Conservation (phyloP, 1,284 basidiomycete species). For the Pseudomicrostroma phylloplanum region DNA sequence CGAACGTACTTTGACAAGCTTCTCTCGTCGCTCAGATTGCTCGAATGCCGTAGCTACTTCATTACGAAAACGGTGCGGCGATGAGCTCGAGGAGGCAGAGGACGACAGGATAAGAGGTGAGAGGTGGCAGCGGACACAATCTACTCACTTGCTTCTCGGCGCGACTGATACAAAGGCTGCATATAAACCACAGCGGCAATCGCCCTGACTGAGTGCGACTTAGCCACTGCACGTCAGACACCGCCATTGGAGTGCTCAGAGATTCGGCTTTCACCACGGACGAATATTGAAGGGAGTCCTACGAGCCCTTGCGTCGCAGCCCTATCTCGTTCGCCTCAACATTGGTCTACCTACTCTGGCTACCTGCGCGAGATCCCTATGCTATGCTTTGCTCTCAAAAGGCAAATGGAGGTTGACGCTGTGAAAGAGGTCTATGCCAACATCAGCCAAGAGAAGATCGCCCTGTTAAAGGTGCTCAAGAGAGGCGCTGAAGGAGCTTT, state of each 20-base stretch:
- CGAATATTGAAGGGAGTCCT: neutral
- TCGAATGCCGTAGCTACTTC: no score
- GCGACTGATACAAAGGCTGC: neutral
- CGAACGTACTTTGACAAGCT: no score
- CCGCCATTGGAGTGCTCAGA: conserved; percentile 10
- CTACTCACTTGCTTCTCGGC: no score
- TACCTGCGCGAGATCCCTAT: conserved; percentile 25
- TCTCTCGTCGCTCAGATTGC: no score
- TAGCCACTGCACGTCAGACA: neutral
- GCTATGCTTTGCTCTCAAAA: conserved; percentile 23
- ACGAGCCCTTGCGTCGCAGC: conserved; percentile 11
- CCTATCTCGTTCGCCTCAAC: conserved; percentile 19
- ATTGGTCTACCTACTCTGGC: conserved; percentile 28
- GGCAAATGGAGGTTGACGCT: conserved; percentile 18
- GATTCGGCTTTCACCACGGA: neutral
- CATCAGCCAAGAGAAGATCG: neutral
- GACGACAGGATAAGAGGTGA: no score
- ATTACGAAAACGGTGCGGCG: no score
- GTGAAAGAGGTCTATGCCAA: neutral
- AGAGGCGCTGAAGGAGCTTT: no score
- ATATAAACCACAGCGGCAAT: conserved; percentile 10
- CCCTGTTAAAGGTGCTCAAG: neutral
- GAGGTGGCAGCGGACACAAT: no score
- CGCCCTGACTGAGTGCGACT: conserved; percentile 10
- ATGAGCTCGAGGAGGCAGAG: no score